Conservation (phyloP, 345 rosid genomes). For the Euphorbia pulcherrima region DNA sequence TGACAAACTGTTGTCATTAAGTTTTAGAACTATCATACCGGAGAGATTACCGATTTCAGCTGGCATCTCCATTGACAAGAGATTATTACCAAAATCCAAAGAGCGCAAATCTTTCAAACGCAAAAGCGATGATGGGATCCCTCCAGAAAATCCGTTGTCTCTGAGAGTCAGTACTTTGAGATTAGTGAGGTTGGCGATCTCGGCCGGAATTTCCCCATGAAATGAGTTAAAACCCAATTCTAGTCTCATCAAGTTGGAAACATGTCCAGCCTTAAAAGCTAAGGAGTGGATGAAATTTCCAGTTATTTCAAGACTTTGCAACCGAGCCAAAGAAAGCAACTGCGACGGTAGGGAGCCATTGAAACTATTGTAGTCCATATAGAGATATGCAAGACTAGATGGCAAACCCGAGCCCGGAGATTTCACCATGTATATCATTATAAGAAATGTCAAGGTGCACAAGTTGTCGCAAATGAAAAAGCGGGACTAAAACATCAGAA, state of each 20-base stretch:
- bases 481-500: too few species aligned
- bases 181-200: slow-evolving; percentile 28
- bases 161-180: slow-evolving; percentile 14
- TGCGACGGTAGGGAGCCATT: slow-evolving; percentile 27
- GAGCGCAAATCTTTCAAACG: slow-evolving; percentile 16
- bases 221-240: slow-evolving; percentile 20
- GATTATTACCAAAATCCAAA: slow-evolving; percentile 21
- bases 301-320: slow-evolving; percentile 25
- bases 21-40: slow-evolving; percentile 2
- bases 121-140: slow-evolving; percentile 32
- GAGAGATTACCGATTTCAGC: slow-evolving; percentile 24
- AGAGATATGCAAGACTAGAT: too few species aligned
- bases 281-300: slow-evolving; percentile 17
- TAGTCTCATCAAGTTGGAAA: slow-evolving; percentile 25
- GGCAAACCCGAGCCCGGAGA: too few species aligned
- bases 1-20: not conserved
- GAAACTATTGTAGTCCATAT: too few species aligned
- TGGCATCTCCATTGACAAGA: slow-evolving; percentile 33
- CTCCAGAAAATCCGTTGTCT: slow-evolving; percentile 20
- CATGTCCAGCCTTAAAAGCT: slow-evolving; percentile 15
- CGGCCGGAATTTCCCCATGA: slow-evolving; percentile 26
- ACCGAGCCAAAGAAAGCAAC: slow-evolving; percentile 23
- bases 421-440: too few species aligned
- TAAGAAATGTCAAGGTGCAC: too few species aligned
- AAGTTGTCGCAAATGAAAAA: too few species aligned